Percentiles rank a stretch among this genome's conserved stretches.
Conservation (phyloP, 768 basidiomycete species). For the Lactarius hatsudake region DNA sequence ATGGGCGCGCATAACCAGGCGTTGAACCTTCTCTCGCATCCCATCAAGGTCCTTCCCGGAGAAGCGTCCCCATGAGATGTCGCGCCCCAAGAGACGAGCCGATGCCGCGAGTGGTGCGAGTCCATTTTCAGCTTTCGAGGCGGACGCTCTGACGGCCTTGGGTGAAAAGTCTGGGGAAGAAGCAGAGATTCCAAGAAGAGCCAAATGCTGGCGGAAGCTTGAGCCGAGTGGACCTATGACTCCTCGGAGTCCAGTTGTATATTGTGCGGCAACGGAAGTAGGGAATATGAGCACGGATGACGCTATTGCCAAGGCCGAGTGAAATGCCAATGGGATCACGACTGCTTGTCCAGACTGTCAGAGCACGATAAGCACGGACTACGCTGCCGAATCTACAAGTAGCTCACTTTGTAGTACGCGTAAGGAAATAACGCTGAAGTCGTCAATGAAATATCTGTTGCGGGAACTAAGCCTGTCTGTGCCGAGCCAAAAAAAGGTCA, state of each 20-base stretch:
- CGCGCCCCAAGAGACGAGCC: conserved; percentile 51
- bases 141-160: conserved; percentile 37
- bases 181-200: conserved; percentile 44
- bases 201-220: conserved; percentile 46
- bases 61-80: conserved; percentile 60
- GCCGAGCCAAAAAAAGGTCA: background rate
- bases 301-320: conserved; percentile 54
- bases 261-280: conserved; percentile 56
- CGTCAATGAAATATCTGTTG: conserved; percentile 54
- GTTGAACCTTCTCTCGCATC: conserved; percentile 49
- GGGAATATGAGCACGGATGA: conserved; percentile 60
- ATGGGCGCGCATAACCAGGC: conserved; percentile 55
- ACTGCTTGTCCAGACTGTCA: conserved; percentile 49
- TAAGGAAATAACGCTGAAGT: conserved; percentile 62
- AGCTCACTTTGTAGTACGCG: conserved; percentile 52
- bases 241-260: conserved; percentile 47
- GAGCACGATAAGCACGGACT: conserved; percentile 9
- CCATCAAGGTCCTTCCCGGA: conserved; percentile 52
- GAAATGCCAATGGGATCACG: conserved; percentile 56
- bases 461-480: conserved; percentile 7
- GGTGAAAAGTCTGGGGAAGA: conserved; percentile 42
- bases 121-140: conserved; percentile 44
- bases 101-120: conserved; percentile 53
- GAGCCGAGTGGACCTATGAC: conserved; percentile 49
- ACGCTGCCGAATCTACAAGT: background rate